Evolutionary conservation across 2,329 filamentous ascomycete genomes (phyloP), one percentile per base, ranked within the genome.

Genomic region (Beauveria bassiana): DNA sequence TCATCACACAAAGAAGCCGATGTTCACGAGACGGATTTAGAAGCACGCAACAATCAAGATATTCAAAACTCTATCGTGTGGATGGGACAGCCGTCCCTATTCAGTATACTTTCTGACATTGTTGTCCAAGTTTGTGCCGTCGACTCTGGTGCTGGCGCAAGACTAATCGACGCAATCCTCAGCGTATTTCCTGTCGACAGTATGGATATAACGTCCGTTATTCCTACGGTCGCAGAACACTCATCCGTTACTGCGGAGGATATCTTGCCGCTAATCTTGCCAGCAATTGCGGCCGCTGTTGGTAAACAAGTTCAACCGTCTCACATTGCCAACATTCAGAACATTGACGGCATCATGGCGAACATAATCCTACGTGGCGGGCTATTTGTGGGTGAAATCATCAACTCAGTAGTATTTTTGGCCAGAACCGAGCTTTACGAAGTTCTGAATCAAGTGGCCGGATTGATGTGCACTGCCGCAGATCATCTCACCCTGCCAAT

Each of bases 211-310:
- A 62, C 64, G 31, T 64, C 65, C 1, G 50, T 60, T 20, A 45
- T 70, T 43, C 61, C 65, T 12, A 51, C 62, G n/a, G 54, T 67
- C 14, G 65, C 66, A 20, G 45, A 34, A 14, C 55, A 68, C 26
- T 43, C 26, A 3, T 67, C 68, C 16, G 47, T 62, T 1, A 55
- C 61, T 1, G 20, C 61, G 8, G 34, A 63, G 9, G 59, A 64
- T 2, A 34, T 65, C 6, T 60, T 70, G 3, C 67, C 68, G 5
- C 42, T 68, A 2, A 57, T 70, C 14, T 62, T 70, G 50, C 67
- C 67, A 28, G 68, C 68, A 16, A 52, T 69, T 38, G 64, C 67
- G 8, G 53, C 57, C 7, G 64, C 62, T 22, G 43, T 68, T 7
- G 66, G 66, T 2, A 61, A 61, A 45, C 43, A 51, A 3, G 26